Evolutionary conservation across 768 basidiomycete species (phyloP).

Genomic region (Strobilomyces echinocephalus): DNA sequence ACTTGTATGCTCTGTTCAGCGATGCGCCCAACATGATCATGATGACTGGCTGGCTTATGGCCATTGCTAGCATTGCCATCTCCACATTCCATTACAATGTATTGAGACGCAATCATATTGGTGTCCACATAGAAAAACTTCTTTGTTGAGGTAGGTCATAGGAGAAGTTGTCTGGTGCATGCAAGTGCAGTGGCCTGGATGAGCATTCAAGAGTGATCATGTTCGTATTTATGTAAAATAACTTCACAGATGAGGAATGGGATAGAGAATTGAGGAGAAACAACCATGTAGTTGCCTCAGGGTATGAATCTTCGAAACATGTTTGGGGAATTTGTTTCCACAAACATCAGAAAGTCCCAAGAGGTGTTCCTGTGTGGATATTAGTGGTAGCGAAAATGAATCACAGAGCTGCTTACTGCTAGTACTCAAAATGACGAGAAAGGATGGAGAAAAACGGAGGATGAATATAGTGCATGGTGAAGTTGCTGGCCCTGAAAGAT

Average conservation of each 20-base stretch:
- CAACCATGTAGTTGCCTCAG: slow-evolving; percentile 5
- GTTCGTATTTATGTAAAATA: neutral
- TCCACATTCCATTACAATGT: neutral
- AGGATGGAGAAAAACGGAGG: neutral
- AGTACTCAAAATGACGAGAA: too few species aligned
- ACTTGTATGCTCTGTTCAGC: neutral
- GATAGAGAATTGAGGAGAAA: neutral
- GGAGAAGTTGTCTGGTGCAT: neutral
- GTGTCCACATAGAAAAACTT: neutral
- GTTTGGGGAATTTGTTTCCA: neutral
- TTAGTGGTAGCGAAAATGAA: neutral
- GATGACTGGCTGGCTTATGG: too few species aligned
- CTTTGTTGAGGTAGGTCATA: neutral
- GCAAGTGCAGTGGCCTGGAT: neutral
- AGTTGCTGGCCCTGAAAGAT: neutral
- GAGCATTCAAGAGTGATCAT: neutral
- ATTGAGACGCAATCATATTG: neutral
- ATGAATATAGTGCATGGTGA: neutral
- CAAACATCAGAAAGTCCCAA: slow-evolving; percentile 12
- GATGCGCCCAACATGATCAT: too few species aligned
- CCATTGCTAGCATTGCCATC: neutral
- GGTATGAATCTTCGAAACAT: slow-evolving; percentile 1
- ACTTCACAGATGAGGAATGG: neutral
- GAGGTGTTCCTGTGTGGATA: neutral
- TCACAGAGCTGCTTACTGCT: too few species aligned